Evolutionary conservation across 2,329 filamentous ascomycete genomes (phyloP).

Genomic region (Cercospora berteroae): DNA sequence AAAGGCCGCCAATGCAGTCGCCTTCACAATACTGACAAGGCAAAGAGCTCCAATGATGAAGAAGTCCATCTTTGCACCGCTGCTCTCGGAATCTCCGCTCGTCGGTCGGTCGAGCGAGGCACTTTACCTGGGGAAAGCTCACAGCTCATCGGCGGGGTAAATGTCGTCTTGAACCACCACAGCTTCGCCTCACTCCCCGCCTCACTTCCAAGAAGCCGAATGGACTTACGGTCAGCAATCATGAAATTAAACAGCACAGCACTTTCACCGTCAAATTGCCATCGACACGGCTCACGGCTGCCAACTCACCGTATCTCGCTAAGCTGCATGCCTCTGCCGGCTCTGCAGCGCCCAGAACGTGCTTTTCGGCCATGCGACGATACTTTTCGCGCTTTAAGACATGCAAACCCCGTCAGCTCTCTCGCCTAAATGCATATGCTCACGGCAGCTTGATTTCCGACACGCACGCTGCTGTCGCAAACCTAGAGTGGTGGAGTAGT

Average conservation of each 20-base stretch:
- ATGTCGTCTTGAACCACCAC: neutral
- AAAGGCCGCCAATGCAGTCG: slow-evolving; percentile 20
- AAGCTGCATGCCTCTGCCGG: neutral
- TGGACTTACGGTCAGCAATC: neutral
- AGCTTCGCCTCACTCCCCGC: neutral
- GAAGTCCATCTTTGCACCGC: slow-evolving; percentile 18
- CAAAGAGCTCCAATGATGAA: slow-evolving; percentile 21
- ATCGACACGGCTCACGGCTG: neutral
- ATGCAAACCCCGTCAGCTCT: neutral
- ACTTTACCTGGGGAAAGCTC: neutral
- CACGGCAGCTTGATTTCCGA: neutral
- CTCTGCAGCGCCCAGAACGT: neutral
- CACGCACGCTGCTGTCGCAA: neutral
- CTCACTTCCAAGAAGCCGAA: neutral
- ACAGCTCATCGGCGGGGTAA: slow-evolving; percentile 9
- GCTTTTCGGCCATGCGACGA: neutral
- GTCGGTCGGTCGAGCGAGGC: neutral
- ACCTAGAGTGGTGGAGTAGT: neutral
- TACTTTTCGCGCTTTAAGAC: neutral
- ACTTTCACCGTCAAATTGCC: neutral
- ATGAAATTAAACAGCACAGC: neutral
- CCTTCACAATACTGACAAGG: slow-evolving; percentile 21
- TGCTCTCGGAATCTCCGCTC: neutral
- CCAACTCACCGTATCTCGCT: neutral
- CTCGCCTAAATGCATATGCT: slow-evolving; percentile 4